Evolutionary conservation across 108 stramenopile genomes (phyloP).

Genomic region (Mayamaea pseudoterrestris): DNA sequence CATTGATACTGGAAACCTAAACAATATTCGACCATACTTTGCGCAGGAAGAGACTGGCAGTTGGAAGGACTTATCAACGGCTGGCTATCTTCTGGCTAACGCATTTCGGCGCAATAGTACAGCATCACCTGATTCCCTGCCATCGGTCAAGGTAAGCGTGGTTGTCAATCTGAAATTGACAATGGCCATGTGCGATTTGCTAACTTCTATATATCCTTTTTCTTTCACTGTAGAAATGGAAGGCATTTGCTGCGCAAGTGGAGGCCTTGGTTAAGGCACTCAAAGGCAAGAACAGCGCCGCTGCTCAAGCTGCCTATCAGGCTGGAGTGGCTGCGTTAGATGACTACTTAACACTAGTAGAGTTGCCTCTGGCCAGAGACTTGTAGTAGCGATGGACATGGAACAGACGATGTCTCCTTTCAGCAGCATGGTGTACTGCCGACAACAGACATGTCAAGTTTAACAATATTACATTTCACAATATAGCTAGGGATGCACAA

Average conservation of each 20-base stretch:
- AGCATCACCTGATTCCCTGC: slow-evolving; percentile 47
- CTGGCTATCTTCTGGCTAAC: slow-evolving; percentile 65
- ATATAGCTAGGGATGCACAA: too few relatives aligned
- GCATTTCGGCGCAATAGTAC: slow-evolving; percentile 54
- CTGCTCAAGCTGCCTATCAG: slow-evolving; percentile 29
- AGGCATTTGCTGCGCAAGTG: slow-evolving; percentile 57
- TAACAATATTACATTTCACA: too few relatives aligned
- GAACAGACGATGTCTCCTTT: too few relatives aligned
- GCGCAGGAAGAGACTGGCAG: slow-evolving; percentile 41
- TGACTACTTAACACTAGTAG: slow-evolving; percentile 54
- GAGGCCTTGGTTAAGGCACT: slow-evolving; percentile 37
- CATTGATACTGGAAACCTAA: slow-evolving; percentile 28
- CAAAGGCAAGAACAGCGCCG: slow-evolving; percentile 46
- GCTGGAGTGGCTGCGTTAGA: slow-evolving; percentile 42
- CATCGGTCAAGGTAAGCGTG: slow-evolving; percentile 27
- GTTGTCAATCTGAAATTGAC: background rate
- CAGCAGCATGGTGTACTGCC: too few relatives aligned
- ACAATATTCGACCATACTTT: slow-evolving; percentile 43
- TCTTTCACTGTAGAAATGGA: slow-evolving; percentile 56
- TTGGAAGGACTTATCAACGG: slow-evolving; percentile 67
- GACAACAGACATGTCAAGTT: too few relatives aligned
- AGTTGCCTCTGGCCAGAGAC: slow-evolving; percentile 40
- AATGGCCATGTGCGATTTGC: background rate
- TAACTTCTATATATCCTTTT: slow-evolving; percentile 1
- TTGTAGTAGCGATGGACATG: too few relatives aligned